phyloP scores from a whole-genome alignment of 768 basidiomycete species.

The Hypholoma sublateritium region DNA sequence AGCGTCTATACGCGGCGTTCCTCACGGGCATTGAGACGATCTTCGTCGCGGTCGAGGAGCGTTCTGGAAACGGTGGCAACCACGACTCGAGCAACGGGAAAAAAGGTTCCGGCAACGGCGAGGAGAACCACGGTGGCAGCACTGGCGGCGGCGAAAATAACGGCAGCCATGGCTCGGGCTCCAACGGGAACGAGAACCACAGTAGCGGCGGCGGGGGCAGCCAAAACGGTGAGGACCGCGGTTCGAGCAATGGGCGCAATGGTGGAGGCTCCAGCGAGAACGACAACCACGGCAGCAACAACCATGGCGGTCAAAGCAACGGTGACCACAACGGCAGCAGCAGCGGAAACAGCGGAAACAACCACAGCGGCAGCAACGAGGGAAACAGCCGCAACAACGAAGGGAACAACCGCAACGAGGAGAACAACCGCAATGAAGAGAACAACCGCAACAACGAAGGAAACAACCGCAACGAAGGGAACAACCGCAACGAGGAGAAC shows the following conservation, averaged over 20 bases:
- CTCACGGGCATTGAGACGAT: conserved; percentile 43
- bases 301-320: background rate
- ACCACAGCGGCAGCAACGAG: background rate
- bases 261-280: background rate
- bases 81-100: background rate
- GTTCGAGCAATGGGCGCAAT: background rate
- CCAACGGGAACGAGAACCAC: background rate
- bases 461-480: too few relatives aligned
- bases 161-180: background rate
- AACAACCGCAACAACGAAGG: too few relatives aligned
- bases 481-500: background rate
- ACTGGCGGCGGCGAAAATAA: background rate
- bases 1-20: conserved; percentile 45
- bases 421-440: too few relatives aligned
- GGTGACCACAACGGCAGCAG: background rate
- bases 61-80: background rate
- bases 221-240: background rate
- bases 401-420: too few relatives aligned
- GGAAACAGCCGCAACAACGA: background rate
- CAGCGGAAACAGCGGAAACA: background rate
- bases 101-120: too few relatives aligned
- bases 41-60: conserved; percentile 35
- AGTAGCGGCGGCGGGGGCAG: background rate
- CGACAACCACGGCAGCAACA: background rate
- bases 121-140: background rate